phyloP scores from a whole-genome alignment of 352 stramenopile species.

The Globisporangium spinosum region DNA sequence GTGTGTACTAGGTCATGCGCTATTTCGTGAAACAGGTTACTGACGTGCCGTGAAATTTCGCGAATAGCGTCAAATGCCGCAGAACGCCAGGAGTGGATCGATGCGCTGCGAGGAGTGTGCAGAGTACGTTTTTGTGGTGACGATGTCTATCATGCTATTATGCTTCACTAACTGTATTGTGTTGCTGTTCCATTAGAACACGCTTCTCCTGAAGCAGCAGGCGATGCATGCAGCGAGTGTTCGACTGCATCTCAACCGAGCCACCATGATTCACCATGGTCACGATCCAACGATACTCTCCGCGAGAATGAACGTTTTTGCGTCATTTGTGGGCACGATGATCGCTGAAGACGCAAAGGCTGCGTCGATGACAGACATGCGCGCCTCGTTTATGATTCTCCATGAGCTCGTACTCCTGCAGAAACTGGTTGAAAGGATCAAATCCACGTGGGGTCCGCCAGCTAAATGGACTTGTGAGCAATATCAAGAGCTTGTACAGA shows the following conservation, averaged over 20 bases:
- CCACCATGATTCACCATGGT: slow-evolving; percentile 25
- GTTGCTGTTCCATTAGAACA: slow-evolving; percentile 4
- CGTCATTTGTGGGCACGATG: slow-evolving; percentile 11
- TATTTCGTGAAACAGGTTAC: background rate
- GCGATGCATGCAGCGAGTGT: slow-evolving; percentile 19
- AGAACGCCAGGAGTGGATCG: slow-evolving; percentile 63
- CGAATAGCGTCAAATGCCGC: slow-evolving; percentile 35
- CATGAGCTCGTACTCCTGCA: slow-evolving; percentile 67
- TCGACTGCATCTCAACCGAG: slow-evolving; percentile 18
- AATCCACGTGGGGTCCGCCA: slow-evolving; percentile 41
- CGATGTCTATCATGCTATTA: background rate
- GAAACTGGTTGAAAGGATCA: slow-evolving; percentile 43
- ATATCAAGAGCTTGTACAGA: slow-evolving; percentile 61
- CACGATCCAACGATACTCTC: slow-evolving; percentile 30
- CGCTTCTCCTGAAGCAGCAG: slow-evolving; percentile 22
- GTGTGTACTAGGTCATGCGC: background rate
- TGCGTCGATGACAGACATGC: slow-evolving; percentile 33
- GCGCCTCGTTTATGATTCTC: slow-evolving; percentile 63
- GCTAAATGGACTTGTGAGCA: slow-evolving; percentile 46
- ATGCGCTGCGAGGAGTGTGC: slow-evolving; percentile 45
- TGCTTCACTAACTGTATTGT: background rate
- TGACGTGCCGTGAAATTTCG: background rate
- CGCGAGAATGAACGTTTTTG: slow-evolving; percentile 5
- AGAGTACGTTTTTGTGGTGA: slow-evolving; percentile 25
- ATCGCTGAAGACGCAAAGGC: slow-evolving; percentile 15